Percentiles rank a stretch among this genome's conserved stretches.
These are phyloP conservation scores for Cordyceps tenuipes DNA, from an alignment of 2,329 filamentous ascomycete genomes.

Conservation along the genomic window DNA sequence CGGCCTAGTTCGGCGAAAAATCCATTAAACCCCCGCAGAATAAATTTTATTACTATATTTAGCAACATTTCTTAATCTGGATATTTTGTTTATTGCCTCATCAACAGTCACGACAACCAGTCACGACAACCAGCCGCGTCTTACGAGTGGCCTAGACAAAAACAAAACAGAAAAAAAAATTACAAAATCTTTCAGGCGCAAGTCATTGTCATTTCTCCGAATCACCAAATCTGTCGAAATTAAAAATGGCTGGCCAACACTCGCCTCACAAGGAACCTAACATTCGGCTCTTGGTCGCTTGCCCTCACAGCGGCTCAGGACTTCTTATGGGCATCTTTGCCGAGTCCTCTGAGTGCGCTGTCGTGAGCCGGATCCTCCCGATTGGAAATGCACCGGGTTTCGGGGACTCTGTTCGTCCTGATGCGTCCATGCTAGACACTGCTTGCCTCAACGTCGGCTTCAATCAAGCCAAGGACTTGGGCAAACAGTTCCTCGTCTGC, in stretches of 20 bases:
- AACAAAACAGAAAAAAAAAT: too few relatives aligned
- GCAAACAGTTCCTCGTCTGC: too few relatives aligned
- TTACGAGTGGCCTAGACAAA: too few relatives aligned
- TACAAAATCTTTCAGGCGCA: too few relatives aligned
- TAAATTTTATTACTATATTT: too few relatives aligned
- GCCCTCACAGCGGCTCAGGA: not conserved
- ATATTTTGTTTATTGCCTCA: too few relatives aligned
- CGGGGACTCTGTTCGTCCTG: not conserved
- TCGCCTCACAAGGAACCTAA: not conserved
- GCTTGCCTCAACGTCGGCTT: not conserved
- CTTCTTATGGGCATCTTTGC: not conserved
- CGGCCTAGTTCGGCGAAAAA: too few relatives aligned
- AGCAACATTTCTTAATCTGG: too few relatives aligned
- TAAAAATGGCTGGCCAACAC: not conserved
- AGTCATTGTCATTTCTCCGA: not conserved
- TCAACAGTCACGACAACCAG: too few relatives aligned
- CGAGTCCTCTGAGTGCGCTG: not conserved
- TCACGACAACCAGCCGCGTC: too few relatives aligned
- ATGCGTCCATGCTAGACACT: not conserved
- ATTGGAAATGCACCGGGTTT: not conserved
- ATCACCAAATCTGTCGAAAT: not conserved
- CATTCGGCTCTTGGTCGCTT: not conserved
- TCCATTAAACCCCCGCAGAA: too few relatives aligned
- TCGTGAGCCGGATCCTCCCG: not conserved
- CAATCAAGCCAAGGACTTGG: not conserved